phyloP scores from a whole-genome alignment of 129 eudicot genomes.

The Calendula officinalis region DNA sequence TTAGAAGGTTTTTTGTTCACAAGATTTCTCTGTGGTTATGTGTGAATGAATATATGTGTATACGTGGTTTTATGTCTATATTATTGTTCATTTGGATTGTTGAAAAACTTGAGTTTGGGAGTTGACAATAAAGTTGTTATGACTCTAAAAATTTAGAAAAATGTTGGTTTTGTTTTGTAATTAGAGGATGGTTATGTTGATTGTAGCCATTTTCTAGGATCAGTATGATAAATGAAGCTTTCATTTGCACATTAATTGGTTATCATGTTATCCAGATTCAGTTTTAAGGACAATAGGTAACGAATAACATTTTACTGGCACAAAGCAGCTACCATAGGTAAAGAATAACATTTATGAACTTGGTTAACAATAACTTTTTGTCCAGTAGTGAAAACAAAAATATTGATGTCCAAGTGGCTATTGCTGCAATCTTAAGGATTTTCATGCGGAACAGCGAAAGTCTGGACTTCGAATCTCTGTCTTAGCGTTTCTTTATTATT shows the following conservation, averaged over 20 bases:
- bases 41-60: not conserved
- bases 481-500: no score
- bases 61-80: not conserved
- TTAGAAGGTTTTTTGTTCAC: not conserved
- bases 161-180: slow-evolving; percentile 21
- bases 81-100: slow-evolving; percentile 17
- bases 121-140: not conserved
- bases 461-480: no score
- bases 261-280: not conserved
- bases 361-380: no score
- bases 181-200: slow-evolving; percentile 24
- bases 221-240: not conserved
- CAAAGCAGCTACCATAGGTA: no score
- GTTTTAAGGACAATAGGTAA: not conserved
- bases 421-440: no score
- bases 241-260: slow-evolving; percentile 3
- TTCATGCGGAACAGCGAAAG: no score
- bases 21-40: slow-evolving; percentile 1
- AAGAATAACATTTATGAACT: no score
- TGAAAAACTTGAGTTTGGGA: slow-evolving; percentile 11
- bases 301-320: no score
- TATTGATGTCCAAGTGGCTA: no score
- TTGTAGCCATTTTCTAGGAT: slow-evolving; percentile 7
- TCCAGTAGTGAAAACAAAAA: no score
- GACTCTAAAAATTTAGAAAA: slow-evolving; percentile 2